These are phyloP conservation scores for Raphidocelis subcapitata DNA, from an alignment of 139 green algal species.

Conservation along the genomic window DNA sequence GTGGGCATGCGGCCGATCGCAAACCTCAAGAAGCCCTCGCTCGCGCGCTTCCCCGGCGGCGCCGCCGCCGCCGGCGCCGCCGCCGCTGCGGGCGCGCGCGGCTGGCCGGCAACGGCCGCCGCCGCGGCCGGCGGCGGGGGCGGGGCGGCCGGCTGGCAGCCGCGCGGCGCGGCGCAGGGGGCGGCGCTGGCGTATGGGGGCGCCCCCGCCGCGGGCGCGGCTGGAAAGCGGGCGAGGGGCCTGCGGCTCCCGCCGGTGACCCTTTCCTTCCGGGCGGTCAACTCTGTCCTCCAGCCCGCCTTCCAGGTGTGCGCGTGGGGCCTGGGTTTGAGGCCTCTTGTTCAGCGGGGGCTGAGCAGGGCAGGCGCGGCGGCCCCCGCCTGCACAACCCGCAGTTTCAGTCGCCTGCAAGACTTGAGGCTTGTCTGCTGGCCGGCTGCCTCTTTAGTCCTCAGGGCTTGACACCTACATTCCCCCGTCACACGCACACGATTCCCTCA, in stretches of 20 bases:
- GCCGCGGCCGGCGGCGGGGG: not conserved
- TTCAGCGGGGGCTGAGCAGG: too few relatives aligned
- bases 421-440: too few relatives aligned
- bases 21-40: slow-evolving; percentile 58
- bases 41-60: slow-evolving; percentile 37
- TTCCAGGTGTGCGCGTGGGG: slow-evolving; percentile 42
- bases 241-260: not conserved
- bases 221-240: too few relatives aligned
- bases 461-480: too few relatives aligned
- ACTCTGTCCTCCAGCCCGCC: slow-evolving; percentile 61
- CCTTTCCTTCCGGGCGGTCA: slow-evolving; percentile 75
- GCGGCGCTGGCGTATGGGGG: not conserved
- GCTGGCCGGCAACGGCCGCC: not conserved
- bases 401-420: too few relatives aligned
- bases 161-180: not conserved
- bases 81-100: not conserved
- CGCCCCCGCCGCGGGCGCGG: not conserved
- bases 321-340: not conserved
- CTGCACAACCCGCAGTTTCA: too few relatives aligned
- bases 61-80: not conserved
- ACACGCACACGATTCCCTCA: too few relatives aligned
- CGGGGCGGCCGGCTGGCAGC: not conserved
- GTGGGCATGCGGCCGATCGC: slow-evolving; percentile 75
- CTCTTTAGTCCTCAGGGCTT: too few relatives aligned
- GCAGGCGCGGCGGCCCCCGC: too few relatives aligned